Evolutionary conservation across 352 stramenopile genomes (phyloP), one percentile per base, ranked within the genome.

Genomic region (Albugo laibachii): DNA sequence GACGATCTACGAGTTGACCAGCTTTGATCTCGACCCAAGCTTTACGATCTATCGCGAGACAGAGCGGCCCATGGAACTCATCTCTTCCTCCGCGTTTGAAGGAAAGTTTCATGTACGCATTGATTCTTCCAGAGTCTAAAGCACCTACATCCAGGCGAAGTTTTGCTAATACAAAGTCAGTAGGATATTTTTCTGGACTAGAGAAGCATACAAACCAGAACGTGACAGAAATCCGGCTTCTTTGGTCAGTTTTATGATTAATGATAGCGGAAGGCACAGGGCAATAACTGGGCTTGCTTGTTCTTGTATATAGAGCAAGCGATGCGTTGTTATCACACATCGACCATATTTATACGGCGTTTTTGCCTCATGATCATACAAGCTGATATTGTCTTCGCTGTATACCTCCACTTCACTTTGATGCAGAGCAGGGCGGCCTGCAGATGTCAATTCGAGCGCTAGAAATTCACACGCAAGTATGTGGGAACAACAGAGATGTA

Each of bases 371-470:
- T 79, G 65, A 53, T 91, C 75, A 54, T 91, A 91, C 41, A 91
- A 57, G 12, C 67, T 74, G 51, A 91, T 85, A 46, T 84, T 61
- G 51, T 83, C 74, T 41, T 91, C 71, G 42, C 66, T 82, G 61
- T 91, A 91, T 52, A 91, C 83, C 54, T 91, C 78, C n/a, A 88
- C 78, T 37, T 91, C 78, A 19, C 65, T 81, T 11, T 61, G 66
- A 45, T 83, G 84, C 31, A 91, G 71, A 46, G 63, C 63, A 2
- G 78, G 78, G 2, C 78, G 70, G 0, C 78, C 78, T 1, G 75
- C 72, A 4, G 68, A 58, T 19, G 72, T 88, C 19, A 91, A 56
- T 15, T 69, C 61, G 47, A 91, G 61, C 21, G 65, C 78, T 91
- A 48, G 20, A 44, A 20, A 36, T n/a, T 3, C 18, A 45, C 21